Evolutionary conservation across 495 filamentous ascomycete species (phyloP).

Genomic region (Ramalina peruviana): DNA sequence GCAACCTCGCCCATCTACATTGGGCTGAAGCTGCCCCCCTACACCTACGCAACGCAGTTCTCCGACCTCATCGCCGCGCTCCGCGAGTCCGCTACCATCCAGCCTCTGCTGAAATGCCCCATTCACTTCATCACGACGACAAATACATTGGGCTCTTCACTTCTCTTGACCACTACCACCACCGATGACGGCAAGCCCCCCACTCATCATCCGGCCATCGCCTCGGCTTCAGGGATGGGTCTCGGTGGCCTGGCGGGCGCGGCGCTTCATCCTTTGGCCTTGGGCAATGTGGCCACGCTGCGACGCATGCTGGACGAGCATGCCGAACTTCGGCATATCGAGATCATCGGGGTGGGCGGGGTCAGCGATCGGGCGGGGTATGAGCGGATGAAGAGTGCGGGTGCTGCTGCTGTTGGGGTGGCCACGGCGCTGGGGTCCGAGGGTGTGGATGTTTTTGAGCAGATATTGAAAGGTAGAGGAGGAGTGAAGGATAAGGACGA

Average conservation of each 20-base stretch:
- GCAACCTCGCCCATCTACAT: slow-evolving; percentile 22
- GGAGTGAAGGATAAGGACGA: too few relatives aligned
- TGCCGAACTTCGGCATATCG: slow-evolving; percentile 28
- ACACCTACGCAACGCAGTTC: slow-evolving; percentile 51
- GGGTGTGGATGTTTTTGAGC: slow-evolving; percentile 44
- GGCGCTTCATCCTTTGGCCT: slow-evolving; percentile 54
- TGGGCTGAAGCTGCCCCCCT: slow-evolving; percentile 59
- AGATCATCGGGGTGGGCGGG: slow-evolving; percentile 53
- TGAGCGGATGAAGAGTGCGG: slow-evolving; percentile 46
- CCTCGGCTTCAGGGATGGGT: slow-evolving; percentile 32
- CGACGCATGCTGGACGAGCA: slow-evolving; percentile 38
- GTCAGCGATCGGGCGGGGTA: slow-evolving; percentile 45
- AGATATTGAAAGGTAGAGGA: slow-evolving; percentile 26
- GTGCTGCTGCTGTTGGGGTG: slow-evolving; percentile 47
- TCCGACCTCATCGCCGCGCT: slow-evolving; percentile 35
- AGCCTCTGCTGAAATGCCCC: slow-evolving; percentile 15
- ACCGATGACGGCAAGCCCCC: background rate
- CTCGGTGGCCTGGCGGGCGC: slow-evolving; percentile 55
- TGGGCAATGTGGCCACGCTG: slow-evolving; percentile 55
- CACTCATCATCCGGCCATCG: slow-evolving; percentile 17
- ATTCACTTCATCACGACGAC: slow-evolving; percentile 54
- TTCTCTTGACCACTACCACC: slow-evolving; percentile 29
- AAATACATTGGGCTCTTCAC: slow-evolving; percentile 55
- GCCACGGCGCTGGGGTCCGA: slow-evolving; percentile 49
- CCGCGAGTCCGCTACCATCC: slow-evolving; percentile 15